These are phyloP conservation scores for Colletotrichum chrysophilum DNA, from an alignment of 2,329 filamentous ascomycete genomes.

Conservation along the genomic window DNA sequence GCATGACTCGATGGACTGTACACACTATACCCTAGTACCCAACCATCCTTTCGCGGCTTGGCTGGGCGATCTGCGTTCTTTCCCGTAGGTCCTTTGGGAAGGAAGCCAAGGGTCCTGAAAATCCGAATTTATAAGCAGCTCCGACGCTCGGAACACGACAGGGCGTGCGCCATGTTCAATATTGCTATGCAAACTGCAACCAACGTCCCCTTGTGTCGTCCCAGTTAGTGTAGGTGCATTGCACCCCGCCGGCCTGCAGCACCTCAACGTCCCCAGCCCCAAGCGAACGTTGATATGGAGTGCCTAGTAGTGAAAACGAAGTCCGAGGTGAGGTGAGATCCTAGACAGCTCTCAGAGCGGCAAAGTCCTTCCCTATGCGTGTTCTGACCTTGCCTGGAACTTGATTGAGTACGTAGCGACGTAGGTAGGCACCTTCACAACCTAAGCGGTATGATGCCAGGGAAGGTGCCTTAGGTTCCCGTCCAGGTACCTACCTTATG, in stretches of 20 bases:
- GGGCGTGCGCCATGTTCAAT: background rate
- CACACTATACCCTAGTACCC: background rate
- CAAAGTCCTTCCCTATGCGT: background rate
- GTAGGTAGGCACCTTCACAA: background rate
- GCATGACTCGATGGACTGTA: conserved; percentile 7
- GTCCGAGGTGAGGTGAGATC: background rate
- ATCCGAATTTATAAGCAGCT: conserved; percentile 17
- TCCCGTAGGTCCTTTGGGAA: background rate
- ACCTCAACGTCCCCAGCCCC: too few species aligned
- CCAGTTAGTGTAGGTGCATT: background rate
- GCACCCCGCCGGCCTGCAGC: background rate
- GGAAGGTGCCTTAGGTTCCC: background rate
- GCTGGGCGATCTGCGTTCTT: background rate
- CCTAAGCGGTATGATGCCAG: background rate
- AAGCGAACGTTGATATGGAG: too few species aligned
- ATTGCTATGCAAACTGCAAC: background rate
- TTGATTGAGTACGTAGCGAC: background rate
- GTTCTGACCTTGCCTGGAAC: background rate
- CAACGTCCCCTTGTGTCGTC: background rate
- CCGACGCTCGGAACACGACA: conserved; percentile 10
- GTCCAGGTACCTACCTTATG: background rate
- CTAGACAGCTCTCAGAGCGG: background rate
- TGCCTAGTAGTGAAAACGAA: background rate
- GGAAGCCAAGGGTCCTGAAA: conserved; percentile 2
- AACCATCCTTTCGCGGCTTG: background rate